Evolutionary conservation across 345 rosid genomes (phyloP).

Genomic region (Eutrema japonicum): DNA sequence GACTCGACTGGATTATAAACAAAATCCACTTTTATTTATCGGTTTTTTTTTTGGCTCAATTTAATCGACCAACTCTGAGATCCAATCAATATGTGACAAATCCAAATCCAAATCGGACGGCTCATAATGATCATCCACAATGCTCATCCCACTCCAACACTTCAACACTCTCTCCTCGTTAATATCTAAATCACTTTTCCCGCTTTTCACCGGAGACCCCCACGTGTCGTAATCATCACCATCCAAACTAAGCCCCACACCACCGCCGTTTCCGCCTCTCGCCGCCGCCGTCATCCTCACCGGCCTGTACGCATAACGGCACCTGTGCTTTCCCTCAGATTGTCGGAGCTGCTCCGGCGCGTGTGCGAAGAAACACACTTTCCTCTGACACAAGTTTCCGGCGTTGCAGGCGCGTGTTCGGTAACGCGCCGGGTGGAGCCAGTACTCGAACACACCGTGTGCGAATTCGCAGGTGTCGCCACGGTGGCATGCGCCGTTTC

Average conservation of each 20-base stretch:
- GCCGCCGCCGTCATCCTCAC: slow-evolving; percentile 28
- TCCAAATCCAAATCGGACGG: slow-evolving; percentile 45
- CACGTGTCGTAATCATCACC: slow-evolving; percentile 38
- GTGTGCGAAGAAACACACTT: slow-evolving; percentile 88
- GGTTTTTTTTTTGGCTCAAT: background rate
- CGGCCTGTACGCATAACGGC: slow-evolving; percentile 40
- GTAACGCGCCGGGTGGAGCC: slow-evolving; percentile 83
- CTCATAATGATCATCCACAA: slow-evolving; percentile 45
- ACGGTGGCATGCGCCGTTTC: slow-evolving; percentile 61
- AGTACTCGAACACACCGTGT: slow-evolving; percentile 84
- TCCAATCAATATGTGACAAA: slow-evolving; percentile 53
- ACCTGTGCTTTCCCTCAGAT: slow-evolving; percentile 37
- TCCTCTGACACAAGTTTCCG: slow-evolving; percentile 63
- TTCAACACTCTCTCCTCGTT: slow-evolving; percentile 44
- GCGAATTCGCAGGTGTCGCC: slow-evolving; percentile 74
- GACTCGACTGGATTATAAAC: slow-evolving; percentile 18
- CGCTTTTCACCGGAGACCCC: slow-evolving; percentile 27
- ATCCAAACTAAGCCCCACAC: slow-evolving; percentile 18
- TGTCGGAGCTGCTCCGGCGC: slow-evolving; percentile 70
- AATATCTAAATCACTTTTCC: slow-evolving; percentile 38
- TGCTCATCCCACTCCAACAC: slow-evolving; percentile 48
- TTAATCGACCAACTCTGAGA: slow-evolving; percentile 51
- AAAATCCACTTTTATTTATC: slow-evolving; percentile 33
- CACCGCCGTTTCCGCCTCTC: slow-evolving; percentile 30
- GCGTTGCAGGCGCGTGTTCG: slow-evolving; percentile 79